Conservation (phyloP, 345 rosid species). For the Murraya paniculata region DNA sequence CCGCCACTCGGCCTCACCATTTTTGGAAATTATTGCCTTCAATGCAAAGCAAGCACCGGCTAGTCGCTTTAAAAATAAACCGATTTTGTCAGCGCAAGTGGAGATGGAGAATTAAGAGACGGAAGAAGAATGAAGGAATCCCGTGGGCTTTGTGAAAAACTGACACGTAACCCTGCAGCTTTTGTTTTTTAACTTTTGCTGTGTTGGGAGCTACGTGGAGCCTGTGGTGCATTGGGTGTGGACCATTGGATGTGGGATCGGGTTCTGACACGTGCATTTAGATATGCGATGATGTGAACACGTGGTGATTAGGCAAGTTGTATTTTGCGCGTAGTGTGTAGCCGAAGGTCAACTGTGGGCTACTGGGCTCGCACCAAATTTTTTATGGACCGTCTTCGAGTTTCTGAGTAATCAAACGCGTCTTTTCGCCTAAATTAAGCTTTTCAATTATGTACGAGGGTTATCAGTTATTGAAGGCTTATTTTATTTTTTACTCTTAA, state of each 20-base stretch:
- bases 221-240: neutral
- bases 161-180: neutral
- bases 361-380: neutral
- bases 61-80: neutral
- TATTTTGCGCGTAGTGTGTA: neutral
- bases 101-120: neutral
- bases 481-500: too few species aligned
- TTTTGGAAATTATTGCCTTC: neutral
- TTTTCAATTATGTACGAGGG: too few species aligned
- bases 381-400: neutral
- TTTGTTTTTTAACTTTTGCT: neutral
- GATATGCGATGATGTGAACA: neutral
- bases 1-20: conserved; percentile 22
- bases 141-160: neutral
- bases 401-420: too few species aligned
- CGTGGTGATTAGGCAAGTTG: neutral
- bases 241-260: neutral
- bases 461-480: too few species aligned
- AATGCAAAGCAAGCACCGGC: neutral
- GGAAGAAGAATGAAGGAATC: neutral
- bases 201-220: neutral
- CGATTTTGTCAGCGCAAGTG: neutral
- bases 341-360: neutral
- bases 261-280: neutral
- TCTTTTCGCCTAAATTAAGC: too few species aligned